Evolutionary conservation across 331 rosid species (phyloP), one percentile per base, ranked within the genome.

Genomic region (Quercus phellos): DNA sequence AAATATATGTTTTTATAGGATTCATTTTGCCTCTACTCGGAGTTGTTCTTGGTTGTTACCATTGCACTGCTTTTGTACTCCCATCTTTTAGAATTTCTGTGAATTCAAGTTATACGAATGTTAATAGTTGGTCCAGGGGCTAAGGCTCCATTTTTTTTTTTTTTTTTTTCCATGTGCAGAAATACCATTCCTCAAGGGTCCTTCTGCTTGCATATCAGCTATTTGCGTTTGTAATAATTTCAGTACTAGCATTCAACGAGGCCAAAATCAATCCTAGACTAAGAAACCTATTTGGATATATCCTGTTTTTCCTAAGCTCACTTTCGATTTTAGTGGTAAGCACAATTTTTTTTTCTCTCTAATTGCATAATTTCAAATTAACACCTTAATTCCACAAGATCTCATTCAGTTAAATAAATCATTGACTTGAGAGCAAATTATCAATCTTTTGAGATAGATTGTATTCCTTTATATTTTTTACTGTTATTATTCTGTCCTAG

Each of bases 191-290:
- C 2, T 51, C 97, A 7, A 88, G 97, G 70, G 92, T 92, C n/a
- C 97, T 94, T 4, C 87, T 92, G 51, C 89, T 94, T 70, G 92
- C 88, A 35, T 94, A 90, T 80, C 97, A 94, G 78, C 98, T 97
- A 58, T 92, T 94, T 85, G 95, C 97, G 0, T 71, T 92, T 11
- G 88, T 80, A 77, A 87, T 95, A 68, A 77, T 83, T 12, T 27
- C 60, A n/a, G 72, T 69, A 22, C 69, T 85, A 24, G 38, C 86
- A 42, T 81, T 76, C 34, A 17, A 82, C 53, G 91, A 88, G 78
- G 88, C 91, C 12, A 85, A 55, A 79, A 64, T 87, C 66, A 86
- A 89, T 69, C 92, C 98, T 24, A 85, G 98, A 70, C 68, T 9
- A 58, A 70, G 98, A 32, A 94, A 85, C 70, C 82, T 94, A n/a